These are phyloP conservation scores for Halophytophthora polymorphica DNA, from an alignment of 352 stramenopile genomes.

Conservation along the genomic window DNA sequence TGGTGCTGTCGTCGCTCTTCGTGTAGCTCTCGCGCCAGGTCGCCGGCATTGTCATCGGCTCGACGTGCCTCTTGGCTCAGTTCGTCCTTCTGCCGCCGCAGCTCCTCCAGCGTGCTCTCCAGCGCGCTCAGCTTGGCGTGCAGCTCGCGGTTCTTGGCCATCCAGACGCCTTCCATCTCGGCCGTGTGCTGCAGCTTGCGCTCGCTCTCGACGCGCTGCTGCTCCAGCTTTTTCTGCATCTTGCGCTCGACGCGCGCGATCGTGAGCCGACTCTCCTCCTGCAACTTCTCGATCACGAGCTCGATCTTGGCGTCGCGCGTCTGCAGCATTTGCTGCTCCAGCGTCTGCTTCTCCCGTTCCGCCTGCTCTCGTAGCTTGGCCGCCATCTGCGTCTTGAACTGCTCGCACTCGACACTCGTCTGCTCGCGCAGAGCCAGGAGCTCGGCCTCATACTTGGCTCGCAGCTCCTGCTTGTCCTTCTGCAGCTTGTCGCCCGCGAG, in stretches of 20 bases:
- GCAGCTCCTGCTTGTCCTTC: slow-evolving; percentile 65
- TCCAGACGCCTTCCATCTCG: slow-evolving; percentile 81
- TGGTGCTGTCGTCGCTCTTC: slow-evolving; percentile 62
- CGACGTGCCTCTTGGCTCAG: slow-evolving; percentile 38
- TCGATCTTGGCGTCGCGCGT: slow-evolving; percentile 79
- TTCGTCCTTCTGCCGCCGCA: slow-evolving; percentile 47
- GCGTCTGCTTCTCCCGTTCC: slow-evolving; percentile 49
- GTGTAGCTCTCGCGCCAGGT: slow-evolving; percentile 53
- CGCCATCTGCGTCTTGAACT: slow-evolving; percentile 56
- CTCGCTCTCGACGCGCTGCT: slow-evolving; percentile 64
- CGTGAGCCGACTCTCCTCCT: slow-evolving; percentile 58
- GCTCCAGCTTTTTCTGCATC: slow-evolving; percentile 42
- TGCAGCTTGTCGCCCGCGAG: slow-evolving; percentile 35
- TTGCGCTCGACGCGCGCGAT: slow-evolving; percentile 53
- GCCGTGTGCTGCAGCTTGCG: slow-evolving; percentile 72
- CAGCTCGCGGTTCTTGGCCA: slow-evolving; percentile 81
- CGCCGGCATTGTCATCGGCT: slow-evolving; percentile 42
- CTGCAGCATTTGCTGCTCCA: slow-evolving; percentile 70
- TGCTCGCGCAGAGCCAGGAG: slow-evolving; percentile 52
- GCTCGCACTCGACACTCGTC: slow-evolving; percentile 54
- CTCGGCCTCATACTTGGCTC: slow-evolving; percentile 60
- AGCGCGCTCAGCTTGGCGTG: slow-evolving; percentile 63
- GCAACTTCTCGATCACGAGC: slow-evolving; percentile 77
- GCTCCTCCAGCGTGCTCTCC: slow-evolving; percentile 41
- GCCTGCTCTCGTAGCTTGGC: slow-evolving; percentile 56